Evolutionary conservation across 345 rosid species (phyloP), one percentile per base, ranked within the genome.

Genomic region (Eucalyptus lansdowneana): DNA sequence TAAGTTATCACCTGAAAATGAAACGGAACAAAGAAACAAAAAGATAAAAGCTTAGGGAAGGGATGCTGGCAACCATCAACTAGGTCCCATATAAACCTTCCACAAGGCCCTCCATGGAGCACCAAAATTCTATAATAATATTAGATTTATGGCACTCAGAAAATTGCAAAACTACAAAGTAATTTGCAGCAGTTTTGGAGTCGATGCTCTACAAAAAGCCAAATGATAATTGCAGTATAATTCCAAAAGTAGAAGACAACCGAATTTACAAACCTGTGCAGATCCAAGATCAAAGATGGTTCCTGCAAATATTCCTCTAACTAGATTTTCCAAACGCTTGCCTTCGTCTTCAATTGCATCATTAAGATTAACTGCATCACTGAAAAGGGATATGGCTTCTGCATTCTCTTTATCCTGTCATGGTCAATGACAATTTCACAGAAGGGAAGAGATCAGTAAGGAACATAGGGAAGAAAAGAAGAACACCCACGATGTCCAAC

Each of bases 211-310:
- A 47, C 8, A 15, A 15, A 50, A 29, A 47, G 9, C 87, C 88
- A 87, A 87, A 89, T 45, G 42, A 58, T 69, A 44, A 88, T 72
- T 88, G 76, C 86, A 50, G 40, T 14, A 69, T 49, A 34, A 42
- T 88, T 72, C 44, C 81, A 37, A 37, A 37, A 72, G 62, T 49
- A 89, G 87, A 88, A 7, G 89, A 47, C 83, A 42, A 89, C 86
- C 37, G 9, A 50, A 86, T 34, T 53, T 34, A 34, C 15, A 2
- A 92, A 97, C 99, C 96, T 97, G 96, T 5, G 99, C 98, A 90
- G 99, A 98, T 91, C 99, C 99, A 51, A 97, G 96, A 91, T 98
- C 99, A 90, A 98, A 96, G 90, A 98, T 97, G 88, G 97, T 98
- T 93, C 99, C 99, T 53, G 99, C 99, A 91, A 97, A 98, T 29